phyloP scores from a whole-genome alignment of 2,329 filamentous ascomycete genomes.

The Colletotrichum zoysiae region DNA sequence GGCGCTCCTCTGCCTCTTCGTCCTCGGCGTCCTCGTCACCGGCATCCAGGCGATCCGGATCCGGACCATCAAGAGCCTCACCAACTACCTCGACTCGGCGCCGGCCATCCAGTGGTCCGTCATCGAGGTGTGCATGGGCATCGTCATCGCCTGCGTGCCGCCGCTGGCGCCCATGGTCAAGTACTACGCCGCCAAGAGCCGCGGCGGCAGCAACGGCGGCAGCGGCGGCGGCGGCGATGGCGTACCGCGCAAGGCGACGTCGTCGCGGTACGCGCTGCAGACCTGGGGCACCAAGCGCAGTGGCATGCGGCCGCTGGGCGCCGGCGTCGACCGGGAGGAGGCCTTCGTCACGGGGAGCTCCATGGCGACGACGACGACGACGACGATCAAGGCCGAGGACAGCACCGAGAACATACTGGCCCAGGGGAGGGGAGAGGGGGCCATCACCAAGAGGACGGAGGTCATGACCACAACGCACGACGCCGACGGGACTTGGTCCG shows the following conservation, averaged over 20 bases:
- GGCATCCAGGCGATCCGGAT: conserved; percentile 65
- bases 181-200: conserved; percentile 50
- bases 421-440: not conserved
- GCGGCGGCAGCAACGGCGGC: conserved; percentile 9
- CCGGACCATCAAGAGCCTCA: conserved; percentile 59
- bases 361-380: not conserved
- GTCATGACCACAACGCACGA: not conserved
- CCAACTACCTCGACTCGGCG: conserved; percentile 59
- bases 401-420: conserved; percentile 35
- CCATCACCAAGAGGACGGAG: not conserved
- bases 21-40: conserved; percentile 64
- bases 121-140: conserved; percentile 59
- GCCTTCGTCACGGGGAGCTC: not conserved
- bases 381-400: conserved; percentile 14
- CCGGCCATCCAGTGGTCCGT: conserved; percentile 59
- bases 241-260: not conserved
- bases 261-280: conserved; percentile 46
- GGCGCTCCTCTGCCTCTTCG: conserved; percentile 58
- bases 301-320: conserved; percentile 43
- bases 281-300: conserved; percentile 44
- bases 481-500: not conserved
- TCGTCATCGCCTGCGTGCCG: conserved; percentile 57
- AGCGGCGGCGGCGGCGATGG: conserved; percentile 33
- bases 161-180: conserved; percentile 58
- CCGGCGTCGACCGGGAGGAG: conserved; percentile 1